Evolutionary conservation across 2,329 filamentous ascomycete species (phyloP), one percentile per base, ranked within the genome.

Genomic region (Sporothrix schenckii): DNA sequence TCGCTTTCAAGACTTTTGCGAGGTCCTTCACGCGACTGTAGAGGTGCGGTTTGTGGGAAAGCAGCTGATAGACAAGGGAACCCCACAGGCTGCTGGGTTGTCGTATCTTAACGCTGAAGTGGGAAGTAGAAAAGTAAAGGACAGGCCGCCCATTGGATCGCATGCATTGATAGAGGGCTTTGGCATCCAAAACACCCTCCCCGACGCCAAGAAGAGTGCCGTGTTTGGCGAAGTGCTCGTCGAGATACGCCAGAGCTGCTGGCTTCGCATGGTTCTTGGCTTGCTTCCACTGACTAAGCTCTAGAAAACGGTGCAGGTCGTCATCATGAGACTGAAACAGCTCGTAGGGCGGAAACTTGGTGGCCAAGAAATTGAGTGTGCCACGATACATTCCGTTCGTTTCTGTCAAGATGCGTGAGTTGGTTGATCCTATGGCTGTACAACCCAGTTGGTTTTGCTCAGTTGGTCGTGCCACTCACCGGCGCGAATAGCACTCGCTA

Each of bases 301-400:
- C 63, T 3, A 66, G 63, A 14, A 66, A 66, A 30, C 63, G 63
- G 47, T 66, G 63, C 13, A 66, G 14, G 19, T 66, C 47, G 27
- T 66, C 63, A 19, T 66, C 47, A 16, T 66, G 63, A 13, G 27
- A 39, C 39, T 27, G 63, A 52, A 66, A 66, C 19, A 66, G 27
- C 30, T 66, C 63, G 19, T 34, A 34, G 6, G 63, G 24, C 44
- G 63, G 63, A n/a, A 16, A 66, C 44, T n/a, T 39, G 47, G 47
- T 27, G 52, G 24, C 27, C 11, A 66, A 39, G n/a, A 47, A 30
- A 13, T 27, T 34, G 24, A 66, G 44, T 19, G 21, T 19, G 27
- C 10, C 30, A 2, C 63, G 47, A 14, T 52, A 66, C 11, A 34
- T 7, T 19, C 6, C 41, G 19, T 16, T 52, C 6, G 10, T 13